Base-by-base conservation (phyloP, 495 filamentous ascomycete genomes). In the Podospora comata region DNA sequence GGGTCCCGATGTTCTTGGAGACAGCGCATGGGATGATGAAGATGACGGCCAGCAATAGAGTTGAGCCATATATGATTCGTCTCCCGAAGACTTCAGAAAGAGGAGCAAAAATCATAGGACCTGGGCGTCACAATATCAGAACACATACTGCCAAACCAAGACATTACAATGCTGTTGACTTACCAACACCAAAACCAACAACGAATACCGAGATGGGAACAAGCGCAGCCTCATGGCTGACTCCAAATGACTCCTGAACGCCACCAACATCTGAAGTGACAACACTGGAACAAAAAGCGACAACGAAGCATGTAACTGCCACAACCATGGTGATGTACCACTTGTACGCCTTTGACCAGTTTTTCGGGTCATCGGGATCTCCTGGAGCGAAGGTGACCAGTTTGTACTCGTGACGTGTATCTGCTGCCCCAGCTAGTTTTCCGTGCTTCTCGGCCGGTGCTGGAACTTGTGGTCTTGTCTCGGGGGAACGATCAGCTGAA, bases 11-110 rank as follows among this genome's bases (percentile, higher is more conserved):
- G 71, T 93, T 94, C 71, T 87, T 82, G 11, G 91, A 79, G 0
- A 93, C 85, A 3, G 91, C 90, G 71, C 90, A 90, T 5, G 91
- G 91, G 68, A 94, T 91, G 64, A 91, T 81, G 73, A 94, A 93
- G 28, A 93, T 75, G 9, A 93, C 87, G 11, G 91, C 90, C 0
- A 92, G 6, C 0, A 88, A 69, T 0, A 93, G 77, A 0, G 88
- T 89, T 2, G 81, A 80, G 15, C 74, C 83, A 66, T 93, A 94
- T 67, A 94, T 87, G 13, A 89, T 79, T 56, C 85, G 81, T 62
- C 91, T 80, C 61, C 92, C 92, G 32, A 88, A 74, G 64, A 94
- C 82, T 74, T 94, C 91, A 13, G 86, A 90, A 65, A 93, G 76
- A 0, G 92, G 92, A 27, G 92, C 91, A 73, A 94, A 96, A 16